Evolutionary conservation across 805 yeast species (phyloP).

Genomic region (Yarrowia keelungensis): DNA sequence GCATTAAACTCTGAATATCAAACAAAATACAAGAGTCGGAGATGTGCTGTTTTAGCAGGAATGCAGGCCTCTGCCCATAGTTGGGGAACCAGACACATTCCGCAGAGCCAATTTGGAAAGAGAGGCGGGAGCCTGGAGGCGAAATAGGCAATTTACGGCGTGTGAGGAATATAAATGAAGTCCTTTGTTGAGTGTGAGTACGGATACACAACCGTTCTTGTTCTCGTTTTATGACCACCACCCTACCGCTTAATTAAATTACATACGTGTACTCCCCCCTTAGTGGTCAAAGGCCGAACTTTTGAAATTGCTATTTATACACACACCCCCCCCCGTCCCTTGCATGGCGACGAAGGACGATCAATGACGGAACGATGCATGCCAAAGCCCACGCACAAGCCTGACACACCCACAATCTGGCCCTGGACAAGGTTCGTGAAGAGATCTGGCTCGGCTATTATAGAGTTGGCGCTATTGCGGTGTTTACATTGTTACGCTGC

Average conservation of each 20-base stretch:
- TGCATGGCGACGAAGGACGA: not conserved
- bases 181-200: too few relatives aligned
- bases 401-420: not conserved
- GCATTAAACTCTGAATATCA: constrained; percentile 20
- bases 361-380: constrained; percentile 15
- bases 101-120: not conserved
- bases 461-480: constrained; percentile 1
- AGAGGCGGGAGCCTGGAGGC: not conserved
- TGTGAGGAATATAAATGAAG: too few relatives aligned
- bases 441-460: constrained; percentile 27
- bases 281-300: not conserved
- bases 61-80: constrained; percentile 12
- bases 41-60: constrained; percentile 33
- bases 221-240: too few relatives aligned
- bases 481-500: constrained; percentile 17
- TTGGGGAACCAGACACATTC: constrained; percentile 2
- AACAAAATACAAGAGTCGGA: constrained; percentile 3
- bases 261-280: not conserved
- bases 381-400: constrained; percentile 10
- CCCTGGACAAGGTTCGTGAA: not conserved
- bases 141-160: too few relatives aligned
- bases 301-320: too few relatives aligned
- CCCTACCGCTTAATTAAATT: too few relatives aligned
- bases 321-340: not conserved
- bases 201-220: too few relatives aligned